phyloP scores from a whole-genome alignment of 1,284 basidiomycete genomes.

The Papiliotrema fonsecae region DNA sequence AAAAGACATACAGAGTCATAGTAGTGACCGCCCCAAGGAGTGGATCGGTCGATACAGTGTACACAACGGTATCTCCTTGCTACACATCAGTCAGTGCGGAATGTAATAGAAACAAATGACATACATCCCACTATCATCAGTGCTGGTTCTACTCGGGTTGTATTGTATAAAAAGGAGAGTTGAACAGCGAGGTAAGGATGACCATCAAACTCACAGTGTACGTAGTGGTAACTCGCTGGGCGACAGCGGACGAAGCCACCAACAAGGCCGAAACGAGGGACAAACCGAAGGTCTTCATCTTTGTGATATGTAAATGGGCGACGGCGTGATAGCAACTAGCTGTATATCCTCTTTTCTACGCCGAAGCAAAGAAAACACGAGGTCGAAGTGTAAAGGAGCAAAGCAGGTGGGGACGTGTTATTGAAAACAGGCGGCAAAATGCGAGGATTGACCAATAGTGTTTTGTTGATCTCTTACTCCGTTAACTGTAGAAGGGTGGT shows the following conservation, averaged over 20 bases:
- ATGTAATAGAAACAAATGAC: too few species aligned
- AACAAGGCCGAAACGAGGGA: constrained; percentile 3
- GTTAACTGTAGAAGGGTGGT: too few species aligned
- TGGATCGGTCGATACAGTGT: constrained; percentile 26
- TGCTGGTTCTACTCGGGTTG: too few species aligned
- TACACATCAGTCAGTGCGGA: constrained; percentile 1
- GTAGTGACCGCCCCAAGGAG: constrained; percentile 17
- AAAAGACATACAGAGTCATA: constrained; percentile 18
- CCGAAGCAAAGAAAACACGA: too few species aligned
- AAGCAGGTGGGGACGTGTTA: too few species aligned
- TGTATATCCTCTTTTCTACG: too few species aligned
- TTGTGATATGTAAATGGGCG: neutral
- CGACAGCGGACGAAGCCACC: constrained; percentile 6
- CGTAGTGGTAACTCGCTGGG: constrained; percentile 8
- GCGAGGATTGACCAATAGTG: too few species aligned
- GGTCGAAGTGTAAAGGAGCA: too few species aligned
- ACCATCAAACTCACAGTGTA: constrained; percentile 2
- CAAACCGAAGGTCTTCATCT: neutral
- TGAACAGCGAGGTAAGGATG: neutral
- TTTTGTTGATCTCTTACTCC: too few species aligned
- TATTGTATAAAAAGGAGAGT: neutral
- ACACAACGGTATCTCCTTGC: constrained; percentile 32
- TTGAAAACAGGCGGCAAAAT: too few species aligned
- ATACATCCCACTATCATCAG: too few species aligned
- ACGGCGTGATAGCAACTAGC: neutral